A percentile compares a stretch with the other conserved stretches of the same genome.
Evolutionary conservation across 352 stramenopile species (phyloP).

Genomic region (Globisporangium middletonii): DNA sequence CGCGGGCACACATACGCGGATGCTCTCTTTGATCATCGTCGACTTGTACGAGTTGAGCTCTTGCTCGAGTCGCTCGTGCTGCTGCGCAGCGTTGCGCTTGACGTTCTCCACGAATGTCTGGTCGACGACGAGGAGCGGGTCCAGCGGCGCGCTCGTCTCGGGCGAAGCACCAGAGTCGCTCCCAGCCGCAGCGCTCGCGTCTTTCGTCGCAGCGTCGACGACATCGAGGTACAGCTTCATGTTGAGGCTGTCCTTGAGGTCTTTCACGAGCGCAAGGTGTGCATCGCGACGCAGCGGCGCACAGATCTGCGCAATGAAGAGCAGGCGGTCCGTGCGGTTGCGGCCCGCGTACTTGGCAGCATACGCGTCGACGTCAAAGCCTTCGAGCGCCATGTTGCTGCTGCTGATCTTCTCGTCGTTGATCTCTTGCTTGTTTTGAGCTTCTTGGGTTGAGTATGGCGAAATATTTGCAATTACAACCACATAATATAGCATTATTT

Average conservation of each 20-base stretch:
- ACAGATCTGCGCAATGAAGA: constrained; percentile 60
- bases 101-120: constrained; percentile 52
- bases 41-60: constrained; percentile 91
- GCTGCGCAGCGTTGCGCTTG: constrained; percentile 50
- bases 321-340: constrained; percentile 68
- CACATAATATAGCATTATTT: no score
- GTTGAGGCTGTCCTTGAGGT: constrained; percentile 61
- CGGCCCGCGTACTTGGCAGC: constrained; percentile 78
- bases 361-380: constrained; percentile 80
- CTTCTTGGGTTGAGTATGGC: no score
- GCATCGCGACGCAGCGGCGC: constrained; percentile 42
- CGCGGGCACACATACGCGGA: constrained; percentile 42
- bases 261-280: constrained; percentile 39
- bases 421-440: no score
- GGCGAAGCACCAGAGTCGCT: constrained; percentile 2
- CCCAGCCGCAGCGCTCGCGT: constrained; percentile 9
- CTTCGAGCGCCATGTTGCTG: constrained; percentile 21
- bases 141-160: constrained; percentile 16
- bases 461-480: no score
- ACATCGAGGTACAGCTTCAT: constrained; percentile 68
- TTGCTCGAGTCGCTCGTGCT: constrained; percentile 81
- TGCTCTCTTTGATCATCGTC: constrained; percentile 90
- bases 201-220: constrained; percentile 25
- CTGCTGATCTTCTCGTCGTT: no score
- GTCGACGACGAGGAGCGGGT: constrained; percentile 27